A percentile compares a stretch with the other conserved stretches of the same genome.
Evolutionary conservation across 352 stramenopile genomes (phyloP).

Genomic region (Blastocystis sp.): DNA sequence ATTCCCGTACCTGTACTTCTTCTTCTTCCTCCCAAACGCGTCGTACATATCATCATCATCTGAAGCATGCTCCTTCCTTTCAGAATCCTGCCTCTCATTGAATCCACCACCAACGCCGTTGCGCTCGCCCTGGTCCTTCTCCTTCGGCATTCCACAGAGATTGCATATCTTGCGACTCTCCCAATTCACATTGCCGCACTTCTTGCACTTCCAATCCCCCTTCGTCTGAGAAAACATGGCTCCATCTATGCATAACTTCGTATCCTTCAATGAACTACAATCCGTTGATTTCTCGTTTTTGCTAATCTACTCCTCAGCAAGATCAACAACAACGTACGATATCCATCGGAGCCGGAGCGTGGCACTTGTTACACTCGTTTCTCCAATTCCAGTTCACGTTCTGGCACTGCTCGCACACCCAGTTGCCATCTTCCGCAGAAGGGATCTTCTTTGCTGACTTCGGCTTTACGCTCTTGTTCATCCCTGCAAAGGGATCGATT

Average conservation of each 20-base stretch:
- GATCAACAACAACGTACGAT: not conserved
- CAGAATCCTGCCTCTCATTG: not conserved
- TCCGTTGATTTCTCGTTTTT: not conserved
- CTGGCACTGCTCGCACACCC: constrained; percentile 9
- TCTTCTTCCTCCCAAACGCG: constrained; percentile 47
- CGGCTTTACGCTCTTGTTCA: not conserved
- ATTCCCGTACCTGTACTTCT: constrained; percentile 15
- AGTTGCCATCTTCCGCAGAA: not conserved
- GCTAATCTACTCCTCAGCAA: not conserved
- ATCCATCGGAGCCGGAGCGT: not conserved
- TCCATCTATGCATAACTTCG: not conserved
- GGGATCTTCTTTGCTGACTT: not conserved
- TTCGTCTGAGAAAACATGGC: not conserved
- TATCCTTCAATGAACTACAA: too few relatives aligned
- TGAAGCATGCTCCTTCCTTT: not conserved
- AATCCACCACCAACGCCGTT: not conserved
- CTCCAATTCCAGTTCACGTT: constrained; percentile 10
- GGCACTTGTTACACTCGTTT: constrained; percentile 15
- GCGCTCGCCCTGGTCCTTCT: not conserved
- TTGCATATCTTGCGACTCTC: constrained; percentile 5
- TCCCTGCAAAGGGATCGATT: constrained; percentile 32
- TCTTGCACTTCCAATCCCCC: constrained; percentile 31
- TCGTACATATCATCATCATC: constrained; percentile 59
- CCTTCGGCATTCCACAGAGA: constrained; percentile 4
- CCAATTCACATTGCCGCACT: constrained; percentile 44